phyloP scores from a whole-genome alignment of 352 stramenopile genomes.

The Elongisporangium undulatum region DNA sequence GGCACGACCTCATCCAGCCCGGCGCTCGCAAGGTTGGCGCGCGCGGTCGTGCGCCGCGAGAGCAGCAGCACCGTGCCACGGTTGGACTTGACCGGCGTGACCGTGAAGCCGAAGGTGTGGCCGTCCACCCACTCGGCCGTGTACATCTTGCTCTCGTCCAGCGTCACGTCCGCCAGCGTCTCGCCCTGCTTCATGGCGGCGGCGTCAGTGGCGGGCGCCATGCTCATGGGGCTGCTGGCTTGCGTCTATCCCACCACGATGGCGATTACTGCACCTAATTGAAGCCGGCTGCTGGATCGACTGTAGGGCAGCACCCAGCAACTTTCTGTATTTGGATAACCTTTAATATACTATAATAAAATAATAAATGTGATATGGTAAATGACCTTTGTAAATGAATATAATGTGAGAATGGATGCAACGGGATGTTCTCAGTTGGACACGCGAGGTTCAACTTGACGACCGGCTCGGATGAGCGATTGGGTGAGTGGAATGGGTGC shows the following conservation, averaged over 20 bases:
- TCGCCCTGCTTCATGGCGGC: conserved; percentile 22
- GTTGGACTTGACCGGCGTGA: conserved; percentile 68
- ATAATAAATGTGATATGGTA: background rate
- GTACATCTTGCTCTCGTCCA: conserved; percentile 79
- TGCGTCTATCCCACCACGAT: background rate
- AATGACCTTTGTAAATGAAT: background rate
- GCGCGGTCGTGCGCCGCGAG: conserved; percentile 37
- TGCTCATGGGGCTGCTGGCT: conserved; percentile 5
- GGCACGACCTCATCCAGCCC: conserved; percentile 70
- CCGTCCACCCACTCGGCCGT: conserved; percentile 62
- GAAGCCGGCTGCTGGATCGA: background rate
- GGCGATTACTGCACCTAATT: background rate
- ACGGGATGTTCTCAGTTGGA: background rate
- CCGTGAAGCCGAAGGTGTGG: conserved; percentile 61
- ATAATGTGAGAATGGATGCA: background rate
- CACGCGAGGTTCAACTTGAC: background rate
- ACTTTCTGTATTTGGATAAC: background rate
- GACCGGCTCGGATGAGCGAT: background rate
- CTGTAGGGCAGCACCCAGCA: background rate
- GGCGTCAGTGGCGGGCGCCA: conserved; percentile 4
- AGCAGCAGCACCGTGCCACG: conserved; percentile 59
- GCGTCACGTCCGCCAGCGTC: conserved; percentile 30
- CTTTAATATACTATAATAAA: background rate
- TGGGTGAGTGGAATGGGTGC: background rate
- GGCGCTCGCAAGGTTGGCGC: conserved; percentile 21